phyloP scores from a whole-genome alignment of 2,329 filamentous ascomycete genomes.

The Cladosporium sp. region DNA sequence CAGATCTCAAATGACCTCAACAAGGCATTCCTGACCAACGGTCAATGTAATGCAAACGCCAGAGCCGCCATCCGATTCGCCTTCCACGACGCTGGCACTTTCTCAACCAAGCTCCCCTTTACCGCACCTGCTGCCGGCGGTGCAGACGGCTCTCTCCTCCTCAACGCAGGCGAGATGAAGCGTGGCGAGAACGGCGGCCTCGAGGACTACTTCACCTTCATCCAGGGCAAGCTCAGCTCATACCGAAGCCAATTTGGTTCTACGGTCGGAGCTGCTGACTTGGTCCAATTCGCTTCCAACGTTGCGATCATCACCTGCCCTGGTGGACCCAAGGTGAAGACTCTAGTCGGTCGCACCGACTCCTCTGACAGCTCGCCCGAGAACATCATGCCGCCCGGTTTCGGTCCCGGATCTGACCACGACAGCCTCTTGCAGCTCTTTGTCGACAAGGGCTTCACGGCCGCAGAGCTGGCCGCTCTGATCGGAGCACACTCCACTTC shows the following conservation, averaged over 20 bases:
- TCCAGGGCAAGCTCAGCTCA: slow-evolving; percentile 36
- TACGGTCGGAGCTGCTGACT: slow-evolving; percentile 46
- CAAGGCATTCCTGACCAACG: slow-evolving; percentile 21
- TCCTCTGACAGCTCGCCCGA: slow-evolving; percentile 36
- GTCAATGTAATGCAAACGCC: slow-evolving; percentile 31
- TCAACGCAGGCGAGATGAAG: slow-evolving; percentile 32
- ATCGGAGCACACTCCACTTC: slow-evolving; percentile 51
- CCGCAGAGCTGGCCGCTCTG: slow-evolving; percentile 49
- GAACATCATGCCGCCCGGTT: slow-evolving; percentile 43
- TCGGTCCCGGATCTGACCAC: slow-evolving; percentile 33
- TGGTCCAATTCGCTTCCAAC: slow-evolving; percentile 47
- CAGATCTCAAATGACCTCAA: slow-evolving; percentile 10
- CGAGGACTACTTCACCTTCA: slow-evolving; percentile 35
- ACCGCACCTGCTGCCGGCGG: slow-evolving; percentile 29
- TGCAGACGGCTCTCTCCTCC: slow-evolving; percentile 38
- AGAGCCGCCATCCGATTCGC: slow-evolving; percentile 31
- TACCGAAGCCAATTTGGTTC: slow-evolving; percentile 15
- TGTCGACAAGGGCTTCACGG: slow-evolving; percentile 46
- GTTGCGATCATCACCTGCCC: slow-evolving; percentile 35
- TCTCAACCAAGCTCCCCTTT: slow-evolving; percentile 16
- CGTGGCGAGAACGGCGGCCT: slow-evolving; percentile 43
- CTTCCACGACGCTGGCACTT: slow-evolving; percentile 28
- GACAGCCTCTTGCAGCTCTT: slow-evolving; percentile 45
- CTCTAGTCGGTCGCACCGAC: slow-evolving; percentile 47
- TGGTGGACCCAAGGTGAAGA: slow-evolving; percentile 17